phyloP scores from a whole-genome alignment of 2,329 filamentous ascomycete species.

The Akanthomyces lecanii region DNA sequence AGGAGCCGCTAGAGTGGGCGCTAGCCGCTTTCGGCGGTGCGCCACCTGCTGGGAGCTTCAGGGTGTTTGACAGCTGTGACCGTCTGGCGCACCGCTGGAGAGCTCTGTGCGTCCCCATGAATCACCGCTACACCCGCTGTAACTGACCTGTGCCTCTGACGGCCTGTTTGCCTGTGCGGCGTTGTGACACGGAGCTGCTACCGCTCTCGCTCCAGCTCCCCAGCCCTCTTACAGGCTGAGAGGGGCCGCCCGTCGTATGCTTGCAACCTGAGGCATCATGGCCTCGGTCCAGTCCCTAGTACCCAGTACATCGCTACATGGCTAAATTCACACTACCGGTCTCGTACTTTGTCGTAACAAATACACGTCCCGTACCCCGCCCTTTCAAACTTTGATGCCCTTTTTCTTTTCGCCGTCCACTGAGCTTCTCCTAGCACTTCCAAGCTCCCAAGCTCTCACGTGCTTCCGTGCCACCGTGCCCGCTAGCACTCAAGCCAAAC shows the following conservation, averaged over 20 bases:
- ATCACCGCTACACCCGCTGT: too few species aligned
- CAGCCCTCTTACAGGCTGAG: background rate
- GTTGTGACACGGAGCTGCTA: background rate
- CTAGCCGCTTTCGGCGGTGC: constrained; percentile 2
- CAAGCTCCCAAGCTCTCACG: constrained; percentile 2
- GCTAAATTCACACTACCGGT: background rate
- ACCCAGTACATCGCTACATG: background rate
- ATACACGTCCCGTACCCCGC: background rate
- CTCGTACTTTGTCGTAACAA: background rate
- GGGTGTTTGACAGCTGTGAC: background rate
- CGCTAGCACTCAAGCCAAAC: background rate
- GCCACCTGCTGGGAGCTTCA: background rate
- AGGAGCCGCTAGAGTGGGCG: background rate
- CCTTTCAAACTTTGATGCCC: constrained; percentile 1
- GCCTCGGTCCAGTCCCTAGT: background rate
- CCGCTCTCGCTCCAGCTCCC: background rate
- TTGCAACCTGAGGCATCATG: constrained; percentile 11
- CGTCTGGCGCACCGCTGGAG: background rate
- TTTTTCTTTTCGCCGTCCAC: background rate
- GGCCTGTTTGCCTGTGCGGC: background rate
- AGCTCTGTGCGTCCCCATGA: too few species aligned
- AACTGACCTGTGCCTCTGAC: background rate
- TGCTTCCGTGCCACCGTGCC: constrained; percentile 6
- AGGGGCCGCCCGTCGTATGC: background rate
- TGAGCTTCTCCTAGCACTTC: background rate